Base-by-base conservation (phyloP, 371 early-diverging fungal species). In the Dichotomocladium elegans region DNA sequence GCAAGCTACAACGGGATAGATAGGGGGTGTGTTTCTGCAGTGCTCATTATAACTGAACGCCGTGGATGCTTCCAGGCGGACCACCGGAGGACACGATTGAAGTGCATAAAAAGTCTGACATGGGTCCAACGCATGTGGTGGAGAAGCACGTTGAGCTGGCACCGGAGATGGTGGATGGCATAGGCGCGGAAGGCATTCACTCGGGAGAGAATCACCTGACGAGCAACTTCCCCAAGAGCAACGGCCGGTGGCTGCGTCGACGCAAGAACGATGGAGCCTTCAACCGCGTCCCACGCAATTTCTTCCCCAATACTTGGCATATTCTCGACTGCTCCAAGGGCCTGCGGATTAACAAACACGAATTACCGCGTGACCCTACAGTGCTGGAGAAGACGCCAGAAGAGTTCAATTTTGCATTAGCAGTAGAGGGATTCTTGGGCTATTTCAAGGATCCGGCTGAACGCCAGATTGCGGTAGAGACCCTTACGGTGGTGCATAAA, bases 341-440 rank as follows among this genome's bases (percentile, higher is more conserved):
- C 14, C 57, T 85, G 24, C 74, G 77, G 4, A 72, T 92, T 43
- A 79, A 77, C 3, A 61, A 72, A 4, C 70, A 76, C 35, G 66
- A 65, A 21, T 64, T 94, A 35, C 87, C 88, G 1, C 61, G 90
- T 9, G 89, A 94, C 52, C 94, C 94, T 10, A 90, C 88, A 3
- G 84, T 92, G 5, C 83, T 86, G 29, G 93, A 92, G 60, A 89
- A 86, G 70, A 92, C 94, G 1, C 81, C 93, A 0, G 91, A 92
- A 40, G 93, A 93, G 51, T 83, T 81, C 70, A 87, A 82, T 63
- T 82, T 85, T 76, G 92, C 90, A 1, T 57, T 90, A 37, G 85
- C 82, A 33, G 87, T 92, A 0, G 93, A 92, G 55, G 65, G 72
- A 42, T 83, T 89, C 49, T 67, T 92, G 58, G 82, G 79, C 8